phyloP scores from a whole-genome alignment of 345 rosid species.

The Chamaenerion angustifolium region DNA sequence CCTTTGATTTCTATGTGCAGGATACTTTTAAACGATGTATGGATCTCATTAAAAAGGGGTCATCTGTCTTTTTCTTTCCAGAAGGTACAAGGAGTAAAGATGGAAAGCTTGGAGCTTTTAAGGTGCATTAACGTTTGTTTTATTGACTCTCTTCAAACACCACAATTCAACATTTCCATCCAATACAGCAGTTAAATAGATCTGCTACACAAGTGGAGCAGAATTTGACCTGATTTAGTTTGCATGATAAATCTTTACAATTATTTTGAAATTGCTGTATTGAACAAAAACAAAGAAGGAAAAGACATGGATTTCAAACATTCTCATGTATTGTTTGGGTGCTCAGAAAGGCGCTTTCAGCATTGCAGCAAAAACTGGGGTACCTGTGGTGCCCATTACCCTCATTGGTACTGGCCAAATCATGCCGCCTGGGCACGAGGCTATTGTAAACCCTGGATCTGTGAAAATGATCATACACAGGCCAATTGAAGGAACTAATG shows the following conservation, averaged over 20 bases:
- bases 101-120: slow-evolving; percentile 66
- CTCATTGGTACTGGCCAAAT: slow-evolving; percentile 75
- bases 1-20: slow-evolving; percentile 15
- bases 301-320: background rate
- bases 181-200: background rate
- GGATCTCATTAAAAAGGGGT: slow-evolving; percentile 66
- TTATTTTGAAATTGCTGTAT: too few species aligned
- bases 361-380: slow-evolving; percentile 68
- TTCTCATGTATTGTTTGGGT: slow-evolving; percentile 9
- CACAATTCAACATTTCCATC: background rate
- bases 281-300: background rate
- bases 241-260: too few species aligned
- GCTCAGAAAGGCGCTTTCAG: slow-evolving; percentile 90
- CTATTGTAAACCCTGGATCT: slow-evolving; percentile 52
- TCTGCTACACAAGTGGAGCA: too few species aligned
- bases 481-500: slow-evolving; percentile 52
- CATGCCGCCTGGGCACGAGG: slow-evolving; percentile 81
- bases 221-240: too few species aligned
- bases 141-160: background rate
- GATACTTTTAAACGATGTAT: slow-evolving; percentile 85
- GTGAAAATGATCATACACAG: slow-evolving; percentile 63
- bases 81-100: slow-evolving; percentile 94
- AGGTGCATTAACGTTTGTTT: slow-evolving; percentile 35
- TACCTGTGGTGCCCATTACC: slow-evolving; percentile 73
- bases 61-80: slow-evolving; percentile 76